Percentiles rank a stretch among this genome's conserved stretches.
These are phyloP conservation scores for Lachancea thermotolerans DNA, from an alignment of 805 yeast genomes.

Conservation along the genomic window DNA sequence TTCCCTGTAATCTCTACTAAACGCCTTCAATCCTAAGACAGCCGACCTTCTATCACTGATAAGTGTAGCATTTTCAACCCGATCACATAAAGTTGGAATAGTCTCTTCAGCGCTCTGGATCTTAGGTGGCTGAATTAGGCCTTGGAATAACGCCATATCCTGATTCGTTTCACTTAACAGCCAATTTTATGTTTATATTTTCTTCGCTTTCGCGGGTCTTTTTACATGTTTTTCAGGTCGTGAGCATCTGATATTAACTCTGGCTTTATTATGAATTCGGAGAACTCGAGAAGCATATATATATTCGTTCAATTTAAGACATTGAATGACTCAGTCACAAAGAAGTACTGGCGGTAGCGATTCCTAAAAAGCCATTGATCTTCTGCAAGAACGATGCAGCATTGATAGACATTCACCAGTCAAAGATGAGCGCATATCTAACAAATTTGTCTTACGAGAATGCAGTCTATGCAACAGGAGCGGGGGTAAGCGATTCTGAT, in stretches of 20 bases:
- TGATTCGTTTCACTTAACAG: neutral
- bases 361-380: neutral
- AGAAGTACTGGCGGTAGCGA: neutral
- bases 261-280: neutral
- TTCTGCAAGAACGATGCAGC: neutral
- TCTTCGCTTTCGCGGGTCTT: neutral
- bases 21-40: slow-evolving; percentile 79
- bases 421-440: slow-evolving; percentile 4
- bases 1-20: slow-evolving; percentile 83
- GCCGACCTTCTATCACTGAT: slow-evolving; percentile 89
- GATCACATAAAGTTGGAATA: slow-evolving; percentile 80
- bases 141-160: slow-evolving; percentile 36
- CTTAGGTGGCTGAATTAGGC: slow-evolving; percentile 41
- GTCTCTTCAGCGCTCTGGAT: slow-evolving; percentile 68
- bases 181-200: neutral
- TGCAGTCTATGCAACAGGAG: slow-evolving; percentile 17
- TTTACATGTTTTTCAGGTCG: neutral
- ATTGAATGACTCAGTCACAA: neutral
- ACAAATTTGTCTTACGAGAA: slow-evolving; percentile 14
- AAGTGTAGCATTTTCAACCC: slow-evolving; percentile 74
- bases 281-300: neutral
- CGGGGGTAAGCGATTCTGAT: slow-evolving; percentile 12
- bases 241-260: neutral
- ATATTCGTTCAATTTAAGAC: neutral
- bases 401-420: neutral